phyloP scores from a whole-genome alignment of 1,139 yeast genomes.

The Kodamaea arcana region DNA sequence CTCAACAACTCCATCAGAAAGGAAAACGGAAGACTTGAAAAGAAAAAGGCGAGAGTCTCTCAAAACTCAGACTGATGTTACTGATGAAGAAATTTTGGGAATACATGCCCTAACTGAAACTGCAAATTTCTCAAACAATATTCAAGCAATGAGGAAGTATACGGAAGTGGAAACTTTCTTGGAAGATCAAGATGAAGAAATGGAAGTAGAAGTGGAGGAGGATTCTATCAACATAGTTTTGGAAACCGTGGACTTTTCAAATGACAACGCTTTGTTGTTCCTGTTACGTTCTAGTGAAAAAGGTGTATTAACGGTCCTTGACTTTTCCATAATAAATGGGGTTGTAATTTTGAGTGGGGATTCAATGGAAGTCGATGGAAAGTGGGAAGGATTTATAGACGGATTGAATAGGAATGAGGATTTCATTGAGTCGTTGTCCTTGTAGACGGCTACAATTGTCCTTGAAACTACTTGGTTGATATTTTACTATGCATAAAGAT shows the following conservation, averaged over 20 bases:
- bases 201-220: constrained; percentile 6
- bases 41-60: constrained; percentile 34
- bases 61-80: constrained; percentile 33
- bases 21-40: constrained; percentile 19
- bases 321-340: constrained; percentile 31
- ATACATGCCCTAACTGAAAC: constrained; percentile 27
- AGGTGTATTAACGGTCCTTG: constrained; percentile 13
- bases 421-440: background rate
- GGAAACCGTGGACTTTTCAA: constrained; percentile 22
- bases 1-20: constrained; percentile 2
- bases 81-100: constrained; percentile 39
- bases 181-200: constrained; percentile 11
- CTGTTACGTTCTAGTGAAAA: constrained; percentile 19
- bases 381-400: constrained; percentile 17
- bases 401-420: constrained; percentile 29
- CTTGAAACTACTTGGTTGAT: background rate
- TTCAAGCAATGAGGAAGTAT: constrained; percentile 7
- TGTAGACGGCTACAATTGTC: background rate
- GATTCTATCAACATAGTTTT: constrained; percentile 20
- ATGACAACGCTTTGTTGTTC: constrained; percentile 20
- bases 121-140: constrained; percentile 16
- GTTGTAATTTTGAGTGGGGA: constrained; percentile 14
- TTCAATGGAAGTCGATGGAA: constrained; percentile 21
- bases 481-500: too few species aligned
- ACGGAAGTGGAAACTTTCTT: constrained; percentile 23